A percentile compares a stretch with the other conserved stretches of the same genome.
These are phyloP conservation scores for Xylaria hypoxylon DNA, from an alignment of 2,329 filamentous ascomycete genomes.

Conservation along the genomic window DNA sequence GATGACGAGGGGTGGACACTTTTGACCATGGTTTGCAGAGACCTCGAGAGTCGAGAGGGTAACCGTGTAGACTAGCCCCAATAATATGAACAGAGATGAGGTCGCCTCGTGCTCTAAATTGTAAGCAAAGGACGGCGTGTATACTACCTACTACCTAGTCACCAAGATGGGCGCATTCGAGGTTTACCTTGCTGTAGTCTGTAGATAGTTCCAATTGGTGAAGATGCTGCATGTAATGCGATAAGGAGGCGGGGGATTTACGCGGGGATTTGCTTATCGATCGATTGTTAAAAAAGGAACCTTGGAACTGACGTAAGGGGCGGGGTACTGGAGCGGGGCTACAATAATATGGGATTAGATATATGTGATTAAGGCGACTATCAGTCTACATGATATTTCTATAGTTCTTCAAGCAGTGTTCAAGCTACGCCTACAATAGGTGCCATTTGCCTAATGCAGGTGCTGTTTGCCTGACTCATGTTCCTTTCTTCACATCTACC, in stretches of 20 bases:
- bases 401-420: no score
- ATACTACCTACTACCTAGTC: neutral
- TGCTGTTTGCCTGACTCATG: no score
- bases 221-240: conserved; percentile 3
- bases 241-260: conserved; percentile 33
- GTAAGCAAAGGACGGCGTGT: neutral
- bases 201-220: neutral
- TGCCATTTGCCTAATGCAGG: no score
- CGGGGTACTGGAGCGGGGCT: conserved; percentile 7
- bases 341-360: neutral
- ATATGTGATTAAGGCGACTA: neutral
- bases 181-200: conserved; percentile 3
- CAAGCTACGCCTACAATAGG: no score
- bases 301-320: conserved; percentile 10
- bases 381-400: neutral
- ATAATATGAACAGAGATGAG: neutral
- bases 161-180: conserved; percentile 10
- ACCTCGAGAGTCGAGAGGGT: neutral
- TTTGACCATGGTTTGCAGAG: conserved; percentile 8
- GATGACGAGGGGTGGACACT: neutral
- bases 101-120: neutral
- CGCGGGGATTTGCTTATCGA: conserved; percentile 31
- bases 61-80: neutral
- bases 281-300: neutral
- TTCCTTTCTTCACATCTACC: no score